Base-by-base conservation (phyloP, 495 filamentous ascomycete species). In the Bryoglossum gracile region DNA sequence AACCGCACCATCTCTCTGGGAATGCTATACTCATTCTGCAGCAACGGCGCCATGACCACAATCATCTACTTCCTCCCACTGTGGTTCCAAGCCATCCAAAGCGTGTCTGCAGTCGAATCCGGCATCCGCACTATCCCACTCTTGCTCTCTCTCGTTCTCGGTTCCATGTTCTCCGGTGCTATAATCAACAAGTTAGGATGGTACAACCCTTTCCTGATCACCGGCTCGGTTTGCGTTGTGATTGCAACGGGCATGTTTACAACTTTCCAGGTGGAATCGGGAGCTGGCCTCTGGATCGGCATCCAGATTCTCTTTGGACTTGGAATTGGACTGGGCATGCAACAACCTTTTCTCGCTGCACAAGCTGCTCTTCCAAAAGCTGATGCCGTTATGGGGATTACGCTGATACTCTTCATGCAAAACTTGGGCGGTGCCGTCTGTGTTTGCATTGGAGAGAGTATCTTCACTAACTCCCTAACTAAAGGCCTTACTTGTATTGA, bases 51-150 rank as follows among this genome's bases (percentile, higher is more conserved):
- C 0, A 89, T 89, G 72, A 76, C 92, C 57, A 66, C 88, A 48
- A 59, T 82, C 39, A 51, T 82, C 14, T 86, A 82, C 59, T 83
- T 76, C 50, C 60, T 87, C 2, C 83, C 83, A 0, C 69, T 88
- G 28, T 89, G 82, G 83, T 88, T 90, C 65, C 87, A 92, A 65
- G 80, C 79, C 10, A 80, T 83, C 41, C 72, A 82, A 52, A 73
- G 74, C 10, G 70, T 70, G 8, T 68, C 67, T 5, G 75, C 81
- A 4, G 63, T 75, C 11, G 63, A 77, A 58, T 88, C 84, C 0
- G 89, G 89, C n/a, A 84, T 94, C 62, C 75, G 78, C 64, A 82
- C 76, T n/a, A 59, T 85, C 11, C 78, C 81, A 0, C 66, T 78
- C 14, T 68, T 80, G 24, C 62, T 77, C 33, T 68, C 72, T 43